phyloP scores from a whole-genome alignment of 768 basidiomycete species.

The Boletus insuetus region DNA sequence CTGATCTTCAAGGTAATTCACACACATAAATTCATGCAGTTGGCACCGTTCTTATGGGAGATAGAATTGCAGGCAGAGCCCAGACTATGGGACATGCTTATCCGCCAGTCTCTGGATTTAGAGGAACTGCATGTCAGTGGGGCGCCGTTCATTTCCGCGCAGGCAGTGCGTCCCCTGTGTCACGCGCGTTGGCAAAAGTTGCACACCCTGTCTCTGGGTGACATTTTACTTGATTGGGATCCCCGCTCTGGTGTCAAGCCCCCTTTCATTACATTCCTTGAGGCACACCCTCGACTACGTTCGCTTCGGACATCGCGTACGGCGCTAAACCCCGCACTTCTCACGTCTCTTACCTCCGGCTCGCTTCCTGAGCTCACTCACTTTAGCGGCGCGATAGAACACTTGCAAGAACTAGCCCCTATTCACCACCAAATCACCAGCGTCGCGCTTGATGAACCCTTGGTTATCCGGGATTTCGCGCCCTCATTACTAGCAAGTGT shows the following conservation, averaged over 20 bases:
- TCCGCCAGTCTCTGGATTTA: constrained; percentile 58
- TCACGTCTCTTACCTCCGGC: constrained; percentile 45
- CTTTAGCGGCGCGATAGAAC: constrained; percentile 66
- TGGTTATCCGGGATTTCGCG: constrained; percentile 66
- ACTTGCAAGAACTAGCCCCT: constrained; percentile 57
- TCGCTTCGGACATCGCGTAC: constrained; percentile 51
- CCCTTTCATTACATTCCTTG: constrained; percentile 66
- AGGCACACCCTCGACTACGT: constrained; percentile 55
- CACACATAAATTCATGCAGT: background rate
- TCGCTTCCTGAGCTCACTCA: constrained; percentile 50
- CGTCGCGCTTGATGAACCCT: constrained; percentile 62
- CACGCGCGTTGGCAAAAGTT: constrained; percentile 67
- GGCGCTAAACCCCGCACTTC: constrained; percentile 51
- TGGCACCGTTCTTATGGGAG: constrained; percentile 1
- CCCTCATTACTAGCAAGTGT: constrained; percentile 57
- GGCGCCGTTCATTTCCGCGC: constrained; percentile 35
- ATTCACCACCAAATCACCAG: constrained; percentile 49
- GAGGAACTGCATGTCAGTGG: constrained; percentile 55
- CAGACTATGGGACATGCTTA: constrained; percentile 69
- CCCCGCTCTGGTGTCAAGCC: constrained; percentile 43
- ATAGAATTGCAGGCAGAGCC: constrained; percentile 25
- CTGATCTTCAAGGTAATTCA: constrained; percentile 50
- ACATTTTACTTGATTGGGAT: constrained; percentile 60
- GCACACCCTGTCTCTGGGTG: constrained; percentile 58
- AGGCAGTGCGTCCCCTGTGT: constrained; percentile 51